phyloP scores from a whole-genome alignment of 805 yeast genomes.

The Sugiyamaella valdiviana region DNA sequence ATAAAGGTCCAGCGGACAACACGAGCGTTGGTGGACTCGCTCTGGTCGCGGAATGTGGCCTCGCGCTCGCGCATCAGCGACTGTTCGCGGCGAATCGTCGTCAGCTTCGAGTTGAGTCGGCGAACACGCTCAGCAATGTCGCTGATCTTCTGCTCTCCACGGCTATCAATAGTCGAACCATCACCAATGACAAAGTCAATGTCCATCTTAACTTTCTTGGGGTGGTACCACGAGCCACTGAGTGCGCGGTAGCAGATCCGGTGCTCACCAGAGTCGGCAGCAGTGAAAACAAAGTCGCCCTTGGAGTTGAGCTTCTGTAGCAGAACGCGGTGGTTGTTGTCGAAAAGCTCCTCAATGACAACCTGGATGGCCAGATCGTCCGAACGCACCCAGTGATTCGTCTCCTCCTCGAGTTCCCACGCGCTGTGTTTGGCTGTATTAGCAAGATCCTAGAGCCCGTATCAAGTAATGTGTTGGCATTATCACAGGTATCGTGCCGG shows the following conservation, averaged over 20 bases:
- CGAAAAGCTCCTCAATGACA: conserved; percentile 78
- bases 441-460: too few relatives aligned
- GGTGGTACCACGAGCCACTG: conserved; percentile 55
- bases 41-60: conserved; percentile 65
- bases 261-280: conserved; percentile 82
- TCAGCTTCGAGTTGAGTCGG: conserved; percentile 51
- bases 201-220: conserved; percentile 56
- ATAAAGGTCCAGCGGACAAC: conserved; percentile 69
- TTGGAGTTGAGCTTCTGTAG: conserved; percentile 53
- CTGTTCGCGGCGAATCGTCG: conserved; percentile 60
- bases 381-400: conserved; percentile 47
- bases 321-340: conserved; percentile 72
- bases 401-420: conserved; percentile 47
- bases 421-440: conserved; percentile 53
- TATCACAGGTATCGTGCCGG: too few relatives aligned
- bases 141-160: conserved; percentile 48
- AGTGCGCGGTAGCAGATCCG: conserved; percentile 66
- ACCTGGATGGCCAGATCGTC: conserved; percentile 52
- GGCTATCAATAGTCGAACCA: conserved; percentile 56
- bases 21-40: conserved; percentile 67
- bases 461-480: too few relatives aligned
- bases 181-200: conserved; percentile 70
- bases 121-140: conserved; percentile 51
- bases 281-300: conserved; percentile 74
- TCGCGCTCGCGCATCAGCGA: conserved; percentile 57